Conservation (phyloP, 805 yeast species). For the Starmerella riodocensis region DNA sequence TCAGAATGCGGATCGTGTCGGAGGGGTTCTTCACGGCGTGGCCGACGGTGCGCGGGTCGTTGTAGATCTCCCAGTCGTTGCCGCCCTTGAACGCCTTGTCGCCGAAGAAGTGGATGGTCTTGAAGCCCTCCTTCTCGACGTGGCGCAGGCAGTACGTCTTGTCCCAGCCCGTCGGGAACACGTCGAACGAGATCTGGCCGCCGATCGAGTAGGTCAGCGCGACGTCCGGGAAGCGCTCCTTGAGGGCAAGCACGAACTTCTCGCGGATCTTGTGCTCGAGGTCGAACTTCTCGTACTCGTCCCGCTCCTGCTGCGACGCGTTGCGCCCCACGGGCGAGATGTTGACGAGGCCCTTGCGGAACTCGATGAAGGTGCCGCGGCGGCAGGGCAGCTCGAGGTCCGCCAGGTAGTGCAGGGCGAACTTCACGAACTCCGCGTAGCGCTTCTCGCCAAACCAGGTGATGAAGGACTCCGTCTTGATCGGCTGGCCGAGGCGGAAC, state of each 20-base stretch:
- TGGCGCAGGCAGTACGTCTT: conserved; percentile 96
- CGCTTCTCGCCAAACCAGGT: conserved; percentile 90
- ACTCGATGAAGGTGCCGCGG: conserved; percentile 97
- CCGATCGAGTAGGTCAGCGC: conserved; percentile 94
- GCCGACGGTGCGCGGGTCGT: conserved; percentile 85
- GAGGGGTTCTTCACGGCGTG: conserved; percentile 83
- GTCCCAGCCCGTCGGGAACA: conserved; percentile 99
- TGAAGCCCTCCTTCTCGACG: conserved; percentile 72
- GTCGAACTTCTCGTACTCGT: conserved; percentile 80
- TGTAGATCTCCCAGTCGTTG: conserved; percentile 94
- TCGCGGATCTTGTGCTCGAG: conserved; percentile 68
- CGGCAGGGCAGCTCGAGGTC: conserved; percentile 85
- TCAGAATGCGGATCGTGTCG: conserved; percentile 76
- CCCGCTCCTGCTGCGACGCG: conserved; percentile 87
- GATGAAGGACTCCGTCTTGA: conserved; percentile 89
- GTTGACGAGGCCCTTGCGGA: conserved; percentile 98
- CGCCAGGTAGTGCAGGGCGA: conserved; percentile 71
- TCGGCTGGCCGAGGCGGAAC: conserved; percentile 74
- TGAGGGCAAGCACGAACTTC: conserved; percentile 71
- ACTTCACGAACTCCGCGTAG: conserved; percentile 79
- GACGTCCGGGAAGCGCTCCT: conserved; percentile 66
- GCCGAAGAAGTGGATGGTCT: conserved; percentile 92
- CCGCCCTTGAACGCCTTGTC: conserved; percentile 96
- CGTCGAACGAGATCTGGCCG: conserved; percentile 98
- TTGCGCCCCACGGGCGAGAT: conserved; percentile 98